Conservation (phyloP, 2,329 filamentous ascomycete species). For the Aspergillus aculeatus region DNA sequence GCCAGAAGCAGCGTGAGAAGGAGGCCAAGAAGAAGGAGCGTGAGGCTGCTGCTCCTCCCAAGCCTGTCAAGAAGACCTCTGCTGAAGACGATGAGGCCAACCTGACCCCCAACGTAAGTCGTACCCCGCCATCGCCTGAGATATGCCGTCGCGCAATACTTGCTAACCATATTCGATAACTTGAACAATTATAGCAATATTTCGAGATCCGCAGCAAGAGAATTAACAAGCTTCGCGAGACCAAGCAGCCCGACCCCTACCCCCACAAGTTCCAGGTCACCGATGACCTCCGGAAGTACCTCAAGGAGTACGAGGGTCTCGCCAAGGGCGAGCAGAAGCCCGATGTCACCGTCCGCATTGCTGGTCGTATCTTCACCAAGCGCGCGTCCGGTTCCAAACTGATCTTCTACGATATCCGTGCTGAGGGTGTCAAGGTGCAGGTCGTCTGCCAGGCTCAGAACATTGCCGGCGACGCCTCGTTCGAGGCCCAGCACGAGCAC, state of each 20-base stretch:
- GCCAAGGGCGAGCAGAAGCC: conserved; percentile 83
- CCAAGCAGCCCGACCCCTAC: conserved; percentile 77
- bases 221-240: conserved; percentile 72
- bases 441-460: conserved; percentile 89
- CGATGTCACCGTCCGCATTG: conserved; percentile 73
- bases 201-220: conserved; percentile 90
- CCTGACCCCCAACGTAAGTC: conserved; percentile 67
- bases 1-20: conserved; percentile 84
- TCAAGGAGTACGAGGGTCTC: conserved; percentile 70
- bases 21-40: conserved; percentile 88
- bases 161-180: conserved; percentile 12
- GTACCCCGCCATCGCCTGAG: conserved; percentile 1
- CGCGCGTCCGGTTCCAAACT: conserved; percentile 79
- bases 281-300: conserved; percentile 77
- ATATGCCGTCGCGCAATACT: background rate
- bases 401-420: conserved; percentile 84
- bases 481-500: conserved; percentile 85
- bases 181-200: conserved; percentile 64
- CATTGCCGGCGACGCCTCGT: conserved; percentile 65
- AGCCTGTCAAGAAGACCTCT: conserved; percentile 60
- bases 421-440: conserved; percentile 76
- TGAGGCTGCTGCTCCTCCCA: conserved; percentile 65
- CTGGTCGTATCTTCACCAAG: conserved; percentile 86
- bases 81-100: conserved; percentile 68
- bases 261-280: conserved; percentile 91